Base-by-base conservation (phyloP, 2,329 filamentous ascomycete species). In the Fonsecaea pedrosoi region DNA sequence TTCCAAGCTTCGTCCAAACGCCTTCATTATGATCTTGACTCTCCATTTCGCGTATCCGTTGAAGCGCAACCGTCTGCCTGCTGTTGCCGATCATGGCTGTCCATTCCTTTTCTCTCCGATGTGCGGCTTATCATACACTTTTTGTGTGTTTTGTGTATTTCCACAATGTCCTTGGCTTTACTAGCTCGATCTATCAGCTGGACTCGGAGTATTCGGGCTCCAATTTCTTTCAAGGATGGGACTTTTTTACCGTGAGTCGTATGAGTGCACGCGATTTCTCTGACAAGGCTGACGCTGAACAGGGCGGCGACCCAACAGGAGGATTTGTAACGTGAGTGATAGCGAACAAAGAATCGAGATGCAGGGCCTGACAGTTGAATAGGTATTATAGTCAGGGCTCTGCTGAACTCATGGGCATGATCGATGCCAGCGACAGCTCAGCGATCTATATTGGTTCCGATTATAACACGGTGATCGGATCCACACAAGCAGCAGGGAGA, bases 151-250 rank as follows among this genome's bases (percentile, higher is more conserved):
- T 63, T 57, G 57, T 65, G n/a, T 65, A 48, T 58, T 62, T 66
- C 15, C 60, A 57, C 56, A 71, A 45, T 53, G 69, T 58, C 21
- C 42, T 25, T 25, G 67, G 65, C 15, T 45, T 69, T 21, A 70
- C 70, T 15, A 53, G 69, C 42, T 69, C 67, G 2, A 60, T 66
- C 21, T 72, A 71, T 64, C 64, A 68, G 40, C 53, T 73, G 32
- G 70, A 71, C 42, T 34, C 71, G 9, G 67, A 70, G 50, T 76
- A 78, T 65, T 70, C 71, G 10, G 78, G 77, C 9, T 69, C 73
- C 10, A 75, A 72, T 60, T 81, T 80, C 73, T 80, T 80, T 63
- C 74, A 77, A 64, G 74, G 76, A 60, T 81, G 79, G 70, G 74
- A 79, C 57, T 79, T 79, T 71, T 79, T 74, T 66, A 77, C 75